Evolutionary conservation across 2,329 filamentous ascomycete species (phyloP).

Genomic region (Trichophyton rubrum): DNA sequence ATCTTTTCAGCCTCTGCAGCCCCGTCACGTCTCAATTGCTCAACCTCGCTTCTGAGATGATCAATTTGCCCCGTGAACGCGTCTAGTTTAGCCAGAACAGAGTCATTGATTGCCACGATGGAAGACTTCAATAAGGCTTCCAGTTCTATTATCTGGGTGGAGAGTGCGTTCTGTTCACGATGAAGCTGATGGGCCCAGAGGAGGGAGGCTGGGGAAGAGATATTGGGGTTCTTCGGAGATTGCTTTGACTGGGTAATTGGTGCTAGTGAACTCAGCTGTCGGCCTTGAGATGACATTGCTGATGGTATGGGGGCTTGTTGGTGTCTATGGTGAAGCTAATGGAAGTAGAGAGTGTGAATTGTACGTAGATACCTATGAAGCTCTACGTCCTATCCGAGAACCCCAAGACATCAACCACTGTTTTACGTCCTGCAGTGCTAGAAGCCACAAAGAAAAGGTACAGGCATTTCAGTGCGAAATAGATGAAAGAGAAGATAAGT

Average conservation of each 20-base stretch:
- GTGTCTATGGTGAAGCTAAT: too few species aligned
- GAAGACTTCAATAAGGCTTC: constrained; percentile 9
- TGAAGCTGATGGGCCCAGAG: constrained; percentile 31
- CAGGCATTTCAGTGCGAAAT: too few species aligned
- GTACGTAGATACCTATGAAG: background rate
- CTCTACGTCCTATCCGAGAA: background rate
- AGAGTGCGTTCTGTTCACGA: constrained; percentile 25
- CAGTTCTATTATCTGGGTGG: constrained; percentile 18
- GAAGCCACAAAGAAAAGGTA: too few species aligned
- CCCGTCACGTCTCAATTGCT: constrained; percentile 7
- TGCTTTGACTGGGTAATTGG: background rate
- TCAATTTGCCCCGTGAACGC: background rate
- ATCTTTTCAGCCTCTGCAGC: constrained; percentile 15
- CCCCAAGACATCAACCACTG: background rate
- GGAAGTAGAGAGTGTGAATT: too few species aligned
- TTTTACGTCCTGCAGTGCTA: too few species aligned
- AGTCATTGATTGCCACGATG: background rate
- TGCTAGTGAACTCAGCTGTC: constrained; percentile 7
- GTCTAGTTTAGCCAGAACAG: background rate
- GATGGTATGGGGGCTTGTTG: background rate
- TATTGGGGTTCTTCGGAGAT: background rate
- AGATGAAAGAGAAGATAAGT: background rate
- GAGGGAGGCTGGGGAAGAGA: constrained; percentile 16
- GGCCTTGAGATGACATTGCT: background rate
- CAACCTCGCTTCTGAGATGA: background rate